A percentile compares a stretch with the other conserved stretches of the same genome.
These are phyloP conservation scores for Neurospora sp. DNA, from an alignment of 495 filamentous ascomycete genomes.

Conservation along the genomic window DNA sequence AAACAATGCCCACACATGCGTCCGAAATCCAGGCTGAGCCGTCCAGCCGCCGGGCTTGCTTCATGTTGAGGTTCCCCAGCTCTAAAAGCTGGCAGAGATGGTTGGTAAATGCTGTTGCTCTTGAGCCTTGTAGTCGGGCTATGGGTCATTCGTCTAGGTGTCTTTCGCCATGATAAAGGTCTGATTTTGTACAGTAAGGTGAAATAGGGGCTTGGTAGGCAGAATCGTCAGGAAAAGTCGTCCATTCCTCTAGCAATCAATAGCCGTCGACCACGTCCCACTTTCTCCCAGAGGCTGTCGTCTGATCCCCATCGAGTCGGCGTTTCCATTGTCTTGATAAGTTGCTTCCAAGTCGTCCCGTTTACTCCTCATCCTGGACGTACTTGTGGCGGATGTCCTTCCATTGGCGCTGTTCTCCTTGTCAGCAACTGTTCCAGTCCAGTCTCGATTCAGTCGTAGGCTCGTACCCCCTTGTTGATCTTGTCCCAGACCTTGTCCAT, in stretches of 20 bases:
- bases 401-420: conserved; percentile 78
- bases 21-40: neutral
- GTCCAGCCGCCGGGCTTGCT: neutral
- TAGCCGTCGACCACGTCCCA: neutral
- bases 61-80: neutral
- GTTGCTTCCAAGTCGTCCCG: neutral
- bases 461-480: conserved; percentile 72
- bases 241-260: neutral
- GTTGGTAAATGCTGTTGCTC: neutral
- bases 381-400: conserved; percentile 95
- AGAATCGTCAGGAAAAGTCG: neutral
- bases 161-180: neutral
- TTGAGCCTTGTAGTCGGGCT: neutral
- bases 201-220: neutral
- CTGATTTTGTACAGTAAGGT: neutral
- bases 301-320: neutral
- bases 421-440: conserved; percentile 17
- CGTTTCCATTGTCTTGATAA: neutral
- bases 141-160: neutral
- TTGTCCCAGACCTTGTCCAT: conserved; percentile 82
- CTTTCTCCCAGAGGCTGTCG: neutral
- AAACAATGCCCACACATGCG: neutral
- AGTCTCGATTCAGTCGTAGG: neutral
- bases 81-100: neutral
- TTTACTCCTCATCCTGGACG: conserved; percentile 42